Evolutionary conservation across 176 grass and related monocot species (phyloP).

Genomic region (Zea mays): Zm-B73-REFERENCE-NAM-5.0 NC_050097.1:235660501-235661000

Average conservation of each 20-base stretch:
- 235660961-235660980: background rate
- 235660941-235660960: background rate
- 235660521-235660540: too few relatives aligned
- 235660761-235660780: background rate
- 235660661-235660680: background rate
- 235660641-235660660: too few relatives aligned
- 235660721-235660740: background rate
- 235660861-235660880: background rate
- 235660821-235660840: constrained; percentile 27
- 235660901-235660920: background rate
- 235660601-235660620: too few relatives aligned
- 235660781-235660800: constrained; percentile 17
- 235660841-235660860: background rate
- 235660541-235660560: too few relatives aligned
- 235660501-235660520: too few relatives aligned
- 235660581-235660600: too few relatives aligned
- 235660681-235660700: background rate
- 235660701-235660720: background rate
- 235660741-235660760: background rate
- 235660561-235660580: too few relatives aligned
- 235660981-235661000: background rate
- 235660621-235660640: too few relatives aligned
- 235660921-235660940: constrained; percentile 18
- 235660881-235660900: background rate
- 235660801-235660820: constrained; percentile 8